Evolutionary conservation across 345 rosid species (phyloP).

Genomic region (Euclidium syriacum): DNA sequence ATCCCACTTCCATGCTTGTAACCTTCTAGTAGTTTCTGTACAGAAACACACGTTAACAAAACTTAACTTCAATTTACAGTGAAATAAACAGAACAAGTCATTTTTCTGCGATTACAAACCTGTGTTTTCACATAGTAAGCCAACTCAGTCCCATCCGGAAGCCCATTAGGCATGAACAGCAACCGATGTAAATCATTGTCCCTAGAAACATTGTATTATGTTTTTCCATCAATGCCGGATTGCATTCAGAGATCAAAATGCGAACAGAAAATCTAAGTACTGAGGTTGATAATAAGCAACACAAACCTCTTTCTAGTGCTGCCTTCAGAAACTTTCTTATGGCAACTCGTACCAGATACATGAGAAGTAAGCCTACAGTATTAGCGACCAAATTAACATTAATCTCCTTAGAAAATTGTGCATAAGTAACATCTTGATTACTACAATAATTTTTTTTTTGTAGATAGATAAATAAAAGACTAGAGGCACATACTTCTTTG

Average conservation of each 20-base stretch:
- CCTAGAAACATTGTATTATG: constrained; percentile 37
- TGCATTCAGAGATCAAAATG: constrained; percentile 1
- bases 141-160: constrained; percentile 87
- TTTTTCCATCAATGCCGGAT: not conserved
- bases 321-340: constrained; percentile 62
- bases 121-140: constrained; percentile 84
- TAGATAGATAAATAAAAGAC: constrained; percentile 10
- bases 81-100: not conserved
- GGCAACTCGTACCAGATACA: constrained; percentile 34
- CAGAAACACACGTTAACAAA: not conserved
- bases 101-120: constrained; percentile 36
- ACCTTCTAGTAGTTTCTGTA: constrained; percentile 67
- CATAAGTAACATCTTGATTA: not conserved
- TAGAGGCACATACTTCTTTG: constrained; percentile 45
- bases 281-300: constrained; percentile 6
- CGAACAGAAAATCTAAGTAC: not conserved
- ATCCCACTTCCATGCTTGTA: constrained; percentile 88
- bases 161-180: constrained; percentile 93
- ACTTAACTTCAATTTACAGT: not conserved
- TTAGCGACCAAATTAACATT: constrained; percentile 2
- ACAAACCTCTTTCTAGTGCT: constrained; percentile 62
- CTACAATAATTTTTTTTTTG: not conserved
- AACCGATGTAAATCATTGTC: constrained; percentile 92
- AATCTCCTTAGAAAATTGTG: not conserved
- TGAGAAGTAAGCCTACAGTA: constrained; percentile 46